phyloP scores from a whole-genome alignment of 1,139 yeast genomes.

The Geotrichum candidum region DNA sequence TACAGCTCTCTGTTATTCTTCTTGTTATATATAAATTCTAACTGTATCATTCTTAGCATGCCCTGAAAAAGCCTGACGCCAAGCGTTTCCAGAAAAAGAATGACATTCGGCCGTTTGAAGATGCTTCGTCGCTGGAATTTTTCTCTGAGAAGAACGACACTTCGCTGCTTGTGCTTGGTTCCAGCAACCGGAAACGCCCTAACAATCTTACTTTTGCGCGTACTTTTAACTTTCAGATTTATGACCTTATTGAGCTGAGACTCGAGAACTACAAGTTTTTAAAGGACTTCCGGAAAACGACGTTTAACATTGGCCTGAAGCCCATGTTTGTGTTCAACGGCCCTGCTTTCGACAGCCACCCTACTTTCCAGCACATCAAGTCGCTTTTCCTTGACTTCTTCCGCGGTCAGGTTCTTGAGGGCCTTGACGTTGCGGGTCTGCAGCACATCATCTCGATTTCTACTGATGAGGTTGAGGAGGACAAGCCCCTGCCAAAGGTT shows the following conservation, averaged over 20 bases:
- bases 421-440: conserved; percentile 91
- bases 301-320: conserved; percentile 83
- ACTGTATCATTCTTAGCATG: conserved; percentile 38
- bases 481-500: conserved; percentile 63
- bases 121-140: conserved; percentile 77
- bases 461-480: conserved; percentile 68
- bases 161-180: conserved; percentile 75
- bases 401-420: conserved; percentile 72
- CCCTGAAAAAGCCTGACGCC: conserved; percentile 85
- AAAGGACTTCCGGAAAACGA: conserved; percentile 65
- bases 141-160: conserved; percentile 91
- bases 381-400: conserved; percentile 87
- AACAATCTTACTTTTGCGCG: conserved; percentile 83
- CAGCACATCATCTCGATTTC: conserved; percentile 85
- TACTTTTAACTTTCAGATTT: conserved; percentile 82
- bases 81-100: conserved; percentile 86
- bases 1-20: conserved; percentile 10
- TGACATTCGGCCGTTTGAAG: conserved; percentile 90
- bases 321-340: conserved; percentile 96
- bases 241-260: conserved; percentile 89
- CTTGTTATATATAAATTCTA: background rate
- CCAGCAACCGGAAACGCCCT: conserved; percentile 87
- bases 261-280: conserved; percentile 66
- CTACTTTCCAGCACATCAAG: conserved; percentile 77
- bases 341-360: conserved; percentile 83